Base-by-base conservation (phyloP, 2,329 filamentous ascomycete genomes). In the Dothistroma pini region DNA sequence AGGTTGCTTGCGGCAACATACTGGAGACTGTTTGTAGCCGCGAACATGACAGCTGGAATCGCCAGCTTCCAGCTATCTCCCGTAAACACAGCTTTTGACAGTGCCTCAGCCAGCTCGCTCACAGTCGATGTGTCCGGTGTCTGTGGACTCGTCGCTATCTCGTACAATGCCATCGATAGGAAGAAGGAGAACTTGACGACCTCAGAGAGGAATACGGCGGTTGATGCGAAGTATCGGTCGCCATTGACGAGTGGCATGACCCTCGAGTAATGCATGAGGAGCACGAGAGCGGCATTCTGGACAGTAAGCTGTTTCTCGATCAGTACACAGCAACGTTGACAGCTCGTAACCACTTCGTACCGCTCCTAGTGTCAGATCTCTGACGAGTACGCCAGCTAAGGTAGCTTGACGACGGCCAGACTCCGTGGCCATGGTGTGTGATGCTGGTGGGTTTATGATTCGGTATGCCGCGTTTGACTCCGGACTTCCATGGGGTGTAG, bases 21-120 rank as follows among this genome's bases (percentile, higher is more conserved):
- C 75, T 97, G 91, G 57, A 97, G 79, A n/a, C 90, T 89, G 72
- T 97, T 97, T 71, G 97, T 91, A 31, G 97, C 75, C 0, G 93
- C 96, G 74, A 96, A 97, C 1, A 97, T 81, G 4, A 86, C 83
- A 4, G 93, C 95, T 0, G 93, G 95, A 48, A 97, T 87, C 9
- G 91, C 91, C 65, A 99, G 79, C 76, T 96, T 96, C 93, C 93
- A 97, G 68, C 92, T 92, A 73, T 97, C 95, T 10, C 89, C 88
- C 0, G 89, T 88, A 73, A 97, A 96, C 16, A 97, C 89, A 32
- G 87, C 86, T 69, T 85, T 87, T 71, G 88, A 89, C 25, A 97
- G 85, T 71, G 91, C 88, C 70, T 87, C 84, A 72, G 96, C 90
- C 19, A 97, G 82, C 35, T 68, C 68, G 55, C 67, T 60, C 5